Evolutionary conservation across 345 rosid genomes (phyloP).

Genomic region (Citrus cavaleriei): DNA sequence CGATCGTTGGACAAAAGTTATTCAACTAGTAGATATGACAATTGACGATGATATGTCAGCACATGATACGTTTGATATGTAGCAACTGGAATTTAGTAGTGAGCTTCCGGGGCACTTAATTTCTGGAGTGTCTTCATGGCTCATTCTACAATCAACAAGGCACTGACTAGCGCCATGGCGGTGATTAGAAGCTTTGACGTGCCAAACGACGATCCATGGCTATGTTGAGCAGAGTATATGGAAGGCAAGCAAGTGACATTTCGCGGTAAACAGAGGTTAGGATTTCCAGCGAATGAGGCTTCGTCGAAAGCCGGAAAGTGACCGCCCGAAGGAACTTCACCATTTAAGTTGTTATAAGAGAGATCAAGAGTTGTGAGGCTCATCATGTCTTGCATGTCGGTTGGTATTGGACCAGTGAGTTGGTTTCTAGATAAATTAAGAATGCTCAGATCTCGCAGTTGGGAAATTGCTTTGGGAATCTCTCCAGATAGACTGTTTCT

Average conservation of each 20-base stretch:
- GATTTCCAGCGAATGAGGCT: slow-evolving; percentile 63
- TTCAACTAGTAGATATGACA: too few species aligned
- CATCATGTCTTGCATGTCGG: slow-evolving; percentile 56
- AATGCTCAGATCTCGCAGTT: slow-evolving; percentile 43
- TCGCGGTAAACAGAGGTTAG: slow-evolving; percentile 50
- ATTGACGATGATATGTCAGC: too few species aligned
- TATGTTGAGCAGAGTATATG: slow-evolving; percentile 5
- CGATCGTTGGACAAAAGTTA: too few species aligned
- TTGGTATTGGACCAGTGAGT: slow-evolving; percentile 60
- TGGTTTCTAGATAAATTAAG: slow-evolving; percentile 69
- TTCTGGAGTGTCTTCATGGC: too few species aligned
- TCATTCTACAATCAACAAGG: slow-evolving; percentile 14
- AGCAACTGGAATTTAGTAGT: background rate
- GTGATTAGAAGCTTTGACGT: slow-evolving; percentile 41
- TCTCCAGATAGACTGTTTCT: slow-evolving; percentile 54
- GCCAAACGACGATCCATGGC: slow-evolving; percentile 26
- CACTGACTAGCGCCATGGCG: slow-evolving; percentile 34
- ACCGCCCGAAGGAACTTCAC: slow-evolving; percentile 61
- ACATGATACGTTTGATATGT: too few species aligned
- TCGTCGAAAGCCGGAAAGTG: slow-evolving; percentile 70
- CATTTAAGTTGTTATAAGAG: slow-evolving; percentile 58
- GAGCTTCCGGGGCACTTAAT: background rate
- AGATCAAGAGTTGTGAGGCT: slow-evolving; percentile 77
- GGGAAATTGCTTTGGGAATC: slow-evolving; percentile 50
- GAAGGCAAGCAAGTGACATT: slow-evolving; percentile 36